A percentile compares a stretch with the other conserved stretches of the same genome.
Evolutionary conservation across 2,329 filamentous ascomycete genomes (phyloP).

Genomic region (Claviceps purpurea): DNA sequence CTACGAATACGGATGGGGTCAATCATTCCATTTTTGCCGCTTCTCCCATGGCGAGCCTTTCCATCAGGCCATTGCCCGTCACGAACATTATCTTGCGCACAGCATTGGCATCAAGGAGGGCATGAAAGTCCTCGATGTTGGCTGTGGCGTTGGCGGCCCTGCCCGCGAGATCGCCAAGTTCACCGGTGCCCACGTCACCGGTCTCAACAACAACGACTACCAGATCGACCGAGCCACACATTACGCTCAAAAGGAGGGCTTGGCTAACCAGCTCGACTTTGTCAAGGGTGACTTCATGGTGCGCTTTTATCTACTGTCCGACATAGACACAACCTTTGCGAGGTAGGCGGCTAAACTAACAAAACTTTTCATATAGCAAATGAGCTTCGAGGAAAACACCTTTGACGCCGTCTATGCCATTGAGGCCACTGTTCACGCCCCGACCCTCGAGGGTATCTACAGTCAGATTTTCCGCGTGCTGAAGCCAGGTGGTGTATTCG

Average conservation of each 20-base stretch:
- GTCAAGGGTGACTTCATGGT: constrained; percentile 97
- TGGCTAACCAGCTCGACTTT: constrained; percentile 68
- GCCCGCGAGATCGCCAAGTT: constrained; percentile 96
- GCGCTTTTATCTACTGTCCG: background rate
- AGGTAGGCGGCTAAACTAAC: background rate
- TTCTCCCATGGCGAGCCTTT: constrained; percentile 81
- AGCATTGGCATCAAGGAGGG: constrained; percentile 73
- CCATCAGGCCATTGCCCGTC: constrained; percentile 80
- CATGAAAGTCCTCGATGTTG: constrained; percentile 89
- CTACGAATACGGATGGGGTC: constrained; percentile 94
- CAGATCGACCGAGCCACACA: constrained; percentile 87
- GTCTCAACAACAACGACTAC: constrained; percentile 98
- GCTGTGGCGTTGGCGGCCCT: constrained; percentile 91
- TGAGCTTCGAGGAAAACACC: constrained; percentile 81
- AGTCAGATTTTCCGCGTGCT: constrained; percentile 87
- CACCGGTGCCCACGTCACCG: constrained; percentile 74
- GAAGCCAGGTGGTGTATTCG: constrained; percentile 90
- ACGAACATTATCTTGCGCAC: constrained; percentile 95
- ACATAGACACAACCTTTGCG: background rate
- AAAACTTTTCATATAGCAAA: constrained; percentile 34
- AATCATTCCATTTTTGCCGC: constrained; percentile 95
- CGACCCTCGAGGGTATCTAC: constrained; percentile 82
- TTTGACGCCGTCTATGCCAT: constrained; percentile 97
- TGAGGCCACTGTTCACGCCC: constrained; percentile 91
- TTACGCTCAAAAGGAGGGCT: constrained; percentile 70